Evolutionary conservation across 257 asterid genomes (phyloP), one percentile per base, ranked within the genome.

Genomic region (Primulina huaijiensis): DNA sequence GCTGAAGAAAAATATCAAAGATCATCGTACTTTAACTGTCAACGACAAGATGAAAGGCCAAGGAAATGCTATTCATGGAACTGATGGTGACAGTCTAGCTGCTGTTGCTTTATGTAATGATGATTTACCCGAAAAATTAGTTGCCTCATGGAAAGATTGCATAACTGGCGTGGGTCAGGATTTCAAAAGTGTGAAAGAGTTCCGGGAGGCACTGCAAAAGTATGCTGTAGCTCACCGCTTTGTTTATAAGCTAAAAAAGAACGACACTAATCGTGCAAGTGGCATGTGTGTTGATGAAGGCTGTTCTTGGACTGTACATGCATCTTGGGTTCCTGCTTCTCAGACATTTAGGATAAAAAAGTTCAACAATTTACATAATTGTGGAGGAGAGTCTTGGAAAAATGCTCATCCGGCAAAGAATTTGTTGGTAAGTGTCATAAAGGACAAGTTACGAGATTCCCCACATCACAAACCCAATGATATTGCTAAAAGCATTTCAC

Each of bases 231-330:
- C 96, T 76, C 87, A 89, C 72, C 88, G 90, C 50, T 87, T 92
- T 80, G 90, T 75, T 62, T 89, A 87, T 82, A 92, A 79, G 77
- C 72, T 87, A 69, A 88, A 86, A 74, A 89, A 89, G 81, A 89
- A 89, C 21, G 96, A 92, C 68, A 80, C 90, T 6, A 72, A 67
- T 71, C 94, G 98, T 58, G 95, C 88, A 29, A 88, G 92, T 76
- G 95, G 96, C 68, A 73, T 81, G 38, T 92, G 98, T 76, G 90
- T 80, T 55, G 80, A 83, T 64, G 94, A 89, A 62, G 88, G 95
- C 56, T 92, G 98, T 79, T 82, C 90, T 30, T 92, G 98, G 98
- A 88, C 82, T 73, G 86, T 92, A 40, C 94, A 88, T 73, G 98
- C 98, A 71, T 86, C 96, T 33, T 84, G 88, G 96, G 90, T 86